Evolutionary conservation across 179 eudicot species (phyloP).

Genomic region (Silene vulgaris): DNA sequence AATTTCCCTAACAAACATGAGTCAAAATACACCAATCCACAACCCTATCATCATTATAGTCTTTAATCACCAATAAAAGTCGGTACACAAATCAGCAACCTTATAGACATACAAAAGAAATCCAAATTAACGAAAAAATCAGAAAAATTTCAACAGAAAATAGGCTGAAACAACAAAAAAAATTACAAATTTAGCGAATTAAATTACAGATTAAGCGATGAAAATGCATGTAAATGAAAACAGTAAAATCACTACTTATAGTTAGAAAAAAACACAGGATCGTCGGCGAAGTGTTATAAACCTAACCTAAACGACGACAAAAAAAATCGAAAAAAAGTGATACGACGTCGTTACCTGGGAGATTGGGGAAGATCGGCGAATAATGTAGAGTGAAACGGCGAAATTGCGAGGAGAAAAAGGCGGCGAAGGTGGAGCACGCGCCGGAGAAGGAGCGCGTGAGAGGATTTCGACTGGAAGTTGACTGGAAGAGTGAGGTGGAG

Average conservation of each 20-base stretch:
- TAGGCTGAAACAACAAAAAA: not conserved
- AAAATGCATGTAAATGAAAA: not conserved
- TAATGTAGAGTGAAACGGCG: not conserved
- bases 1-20: not conserved
- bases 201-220: not conserved
- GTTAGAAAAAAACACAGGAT: not conserved
- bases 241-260: not conserved
- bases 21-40: not conserved
- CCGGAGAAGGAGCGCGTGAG: not conserved
- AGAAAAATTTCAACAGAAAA: not conserved
- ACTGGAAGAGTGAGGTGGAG: conserved; percentile 4
- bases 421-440: conserved; percentile 5
- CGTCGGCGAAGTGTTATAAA: not conserved
- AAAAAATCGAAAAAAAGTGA: not conserved
- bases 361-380: not conserved
- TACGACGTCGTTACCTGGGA: conserved; percentile 9
- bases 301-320: not conserved
- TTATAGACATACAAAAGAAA: not conserved
- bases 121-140: not conserved
- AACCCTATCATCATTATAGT: not conserved
- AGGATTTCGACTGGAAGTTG: conserved; percentile 5
- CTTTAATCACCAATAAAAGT: not conserved
- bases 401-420: not conserved
- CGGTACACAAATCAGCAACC: not conserved
- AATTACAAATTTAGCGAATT: not conserved